Evolutionary conservation across 176 grass and related monocot genomes (phyloP).

Genomic region (Oryza rufipogon): DNA sequence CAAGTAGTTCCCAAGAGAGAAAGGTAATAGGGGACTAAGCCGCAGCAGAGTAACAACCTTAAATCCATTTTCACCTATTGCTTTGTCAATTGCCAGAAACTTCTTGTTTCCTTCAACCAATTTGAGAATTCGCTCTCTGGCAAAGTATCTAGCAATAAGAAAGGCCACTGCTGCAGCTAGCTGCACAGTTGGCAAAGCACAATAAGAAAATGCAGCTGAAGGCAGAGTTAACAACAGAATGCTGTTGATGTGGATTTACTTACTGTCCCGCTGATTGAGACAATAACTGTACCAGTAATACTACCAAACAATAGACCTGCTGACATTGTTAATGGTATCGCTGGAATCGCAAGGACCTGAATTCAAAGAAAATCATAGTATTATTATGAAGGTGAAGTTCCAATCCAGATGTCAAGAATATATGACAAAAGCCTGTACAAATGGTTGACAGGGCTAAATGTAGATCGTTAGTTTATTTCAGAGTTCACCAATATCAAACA

Average conservation of each 20-base stretch:
- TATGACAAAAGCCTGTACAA: not conserved
- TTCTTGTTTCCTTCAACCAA: conserved; percentile 98
- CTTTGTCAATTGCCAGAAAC: conserved; percentile 97
- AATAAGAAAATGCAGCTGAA: conserved; percentile 16
- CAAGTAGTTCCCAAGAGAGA: conserved; percentile 97
- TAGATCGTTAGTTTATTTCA: not conserved
- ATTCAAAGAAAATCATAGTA: conserved; percentile 17
- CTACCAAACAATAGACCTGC: conserved; percentile 89
- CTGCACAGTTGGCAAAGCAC: conserved; percentile 55
- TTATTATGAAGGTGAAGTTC: conserved; percentile 19
- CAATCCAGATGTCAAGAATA: conserved; percentile 16
- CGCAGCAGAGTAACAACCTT: conserved; percentile 93
- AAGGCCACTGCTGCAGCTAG: conserved; percentile 86
- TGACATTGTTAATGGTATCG: conserved; percentile 97
- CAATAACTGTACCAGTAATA: conserved; percentile 86
- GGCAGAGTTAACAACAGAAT: conserved; percentile 1
- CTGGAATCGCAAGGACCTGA: conserved; percentile 97
- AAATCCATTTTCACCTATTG: conserved; percentile 99
- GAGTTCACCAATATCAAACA: not conserved
- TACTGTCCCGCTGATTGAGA: conserved; percentile 97
- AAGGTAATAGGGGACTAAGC: conserved; percentile 90
- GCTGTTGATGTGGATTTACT: conserved; percentile 36
- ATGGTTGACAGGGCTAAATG: not conserved
- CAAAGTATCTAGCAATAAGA: conserved; percentile 99
- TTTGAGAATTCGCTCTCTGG: conserved; percentile 94